Percentiles rank a stretch among this genome's conserved stretches.
These are phyloP conservation scores for Berkeleyomyces rouxiae DNA, from an alignment of 2,329 filamentous ascomycete species.

Conservation along the genomic window DNA sequence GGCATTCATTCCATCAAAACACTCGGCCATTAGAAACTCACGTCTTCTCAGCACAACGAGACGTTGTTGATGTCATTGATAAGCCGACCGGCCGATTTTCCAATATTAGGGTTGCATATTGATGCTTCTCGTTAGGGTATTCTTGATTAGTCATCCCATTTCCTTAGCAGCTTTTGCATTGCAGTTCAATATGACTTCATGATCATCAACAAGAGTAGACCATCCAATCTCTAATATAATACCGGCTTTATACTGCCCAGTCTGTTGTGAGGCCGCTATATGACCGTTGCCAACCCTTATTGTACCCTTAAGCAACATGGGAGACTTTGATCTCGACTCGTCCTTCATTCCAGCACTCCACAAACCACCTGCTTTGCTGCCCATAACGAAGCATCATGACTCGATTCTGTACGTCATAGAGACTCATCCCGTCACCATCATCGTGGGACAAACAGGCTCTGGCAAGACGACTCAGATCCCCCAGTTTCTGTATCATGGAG, in stretches of 20 bases:
- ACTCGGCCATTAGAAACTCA: too few relatives aligned
- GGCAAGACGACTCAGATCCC: conserved; percentile 94
- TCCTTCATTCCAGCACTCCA: conserved; percentile 66
- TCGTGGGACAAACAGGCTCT: conserved; percentile 86
- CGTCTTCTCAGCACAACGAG: neutral
- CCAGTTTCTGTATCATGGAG: conserved; percentile 72
- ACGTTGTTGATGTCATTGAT: neutral
- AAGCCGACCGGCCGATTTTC: too few relatives aligned
- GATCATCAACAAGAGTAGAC: neutral
- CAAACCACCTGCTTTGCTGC: conserved; percentile 67
- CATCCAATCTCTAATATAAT: too few relatives aligned
- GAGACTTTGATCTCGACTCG: conserved; percentile 39
- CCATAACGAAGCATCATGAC: conserved; percentile 70
- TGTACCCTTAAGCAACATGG: conserved; percentile 24
- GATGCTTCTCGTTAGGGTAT: too few relatives aligned
- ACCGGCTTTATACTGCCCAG: neutral
- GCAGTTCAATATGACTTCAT: neutral
- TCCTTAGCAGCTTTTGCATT: neutral
- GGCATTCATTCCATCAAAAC: too few relatives aligned
- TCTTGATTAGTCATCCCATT: neutral
- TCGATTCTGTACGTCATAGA: conserved; percentile 75
- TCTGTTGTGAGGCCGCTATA: too few relatives aligned
- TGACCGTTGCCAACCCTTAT: neutral
- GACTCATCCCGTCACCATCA: conserved; percentile 65
- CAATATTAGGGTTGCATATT: too few relatives aligned